These are phyloP conservation scores for Stemphylium beticola DNA, from an alignment of 2,329 filamentous ascomycete genomes.

Conservation along the genomic window DNA sequence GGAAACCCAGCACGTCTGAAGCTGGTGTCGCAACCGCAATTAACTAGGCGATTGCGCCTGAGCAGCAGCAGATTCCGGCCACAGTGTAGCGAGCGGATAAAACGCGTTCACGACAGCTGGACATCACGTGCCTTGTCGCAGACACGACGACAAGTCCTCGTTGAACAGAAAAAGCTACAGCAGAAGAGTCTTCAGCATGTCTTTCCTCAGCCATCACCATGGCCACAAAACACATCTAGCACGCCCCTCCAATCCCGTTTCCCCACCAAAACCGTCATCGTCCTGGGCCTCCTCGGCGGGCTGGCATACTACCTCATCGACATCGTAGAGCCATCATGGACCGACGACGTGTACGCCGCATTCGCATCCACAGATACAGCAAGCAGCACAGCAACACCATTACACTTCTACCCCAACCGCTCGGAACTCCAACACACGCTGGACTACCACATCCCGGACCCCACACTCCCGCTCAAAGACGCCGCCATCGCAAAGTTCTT, in stretches of 20 bases:
- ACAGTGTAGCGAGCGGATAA: conserved; percentile 8
- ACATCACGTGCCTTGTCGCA: conserved; percentile 26
- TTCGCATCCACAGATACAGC: conserved; percentile 20
- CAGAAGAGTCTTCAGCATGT: not conserved
- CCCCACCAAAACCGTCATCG: conserved; percentile 40
- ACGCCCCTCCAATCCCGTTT: conserved; percentile 35
- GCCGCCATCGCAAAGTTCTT: conserved; percentile 28
- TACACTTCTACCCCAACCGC: conserved; percentile 36
- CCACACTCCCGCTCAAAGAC: conserved; percentile 23
- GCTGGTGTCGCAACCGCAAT: conserved; percentile 1
- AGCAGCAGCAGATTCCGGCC: conserved; percentile 15
- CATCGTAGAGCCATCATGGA: conserved; percentile 26
- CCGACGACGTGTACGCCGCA: conserved; percentile 24
- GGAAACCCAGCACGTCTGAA: conserved; percentile 7
- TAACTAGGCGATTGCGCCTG: conserved; percentile 4
- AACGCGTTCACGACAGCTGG: conserved; percentile 16
- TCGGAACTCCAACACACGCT: conserved; percentile 38
- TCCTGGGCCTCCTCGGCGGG: conserved; percentile 29
- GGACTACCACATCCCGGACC: conserved; percentile 33
- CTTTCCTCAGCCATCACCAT: not conserved
- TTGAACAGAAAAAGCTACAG: too few species aligned
- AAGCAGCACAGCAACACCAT: conserved; percentile 18
- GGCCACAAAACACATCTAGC: not conserved
- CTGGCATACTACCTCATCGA: conserved; percentile 35
- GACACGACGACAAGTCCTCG: conserved; percentile 1